phyloP scores from a whole-genome alignment of 2,329 filamentous ascomycete genomes.

The Pestalotiopsis sp. region DNA sequence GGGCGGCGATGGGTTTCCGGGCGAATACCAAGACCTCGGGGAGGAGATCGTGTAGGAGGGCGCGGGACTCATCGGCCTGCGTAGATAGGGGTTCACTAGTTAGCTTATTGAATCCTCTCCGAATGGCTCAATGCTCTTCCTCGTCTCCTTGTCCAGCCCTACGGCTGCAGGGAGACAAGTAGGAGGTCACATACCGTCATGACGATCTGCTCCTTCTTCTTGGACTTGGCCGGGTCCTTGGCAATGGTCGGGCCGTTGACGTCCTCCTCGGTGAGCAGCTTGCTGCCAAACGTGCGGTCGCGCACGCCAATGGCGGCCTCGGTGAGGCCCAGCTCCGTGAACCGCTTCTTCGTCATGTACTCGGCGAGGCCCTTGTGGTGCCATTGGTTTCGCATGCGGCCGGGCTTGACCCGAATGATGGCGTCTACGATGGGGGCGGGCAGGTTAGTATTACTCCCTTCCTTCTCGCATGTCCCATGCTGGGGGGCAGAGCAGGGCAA shows the following conservation, averaged over 20 bases:
- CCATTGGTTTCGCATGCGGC: conserved; percentile 38
- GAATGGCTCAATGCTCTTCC: conserved; percentile 6
- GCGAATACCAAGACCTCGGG: conserved; percentile 40
- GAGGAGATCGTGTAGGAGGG: conserved; percentile 37
- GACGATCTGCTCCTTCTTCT: conserved; percentile 28
- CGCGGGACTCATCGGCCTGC: conserved; percentile 38
- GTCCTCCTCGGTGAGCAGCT: conserved; percentile 20
- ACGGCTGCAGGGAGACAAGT: too few species aligned
- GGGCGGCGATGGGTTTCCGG: conserved; percentile 37
- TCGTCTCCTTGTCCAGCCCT: not conserved
- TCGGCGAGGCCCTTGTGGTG: conserved; percentile 35
- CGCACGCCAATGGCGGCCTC: conserved; percentile 35
- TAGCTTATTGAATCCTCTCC: conserved; percentile 13
- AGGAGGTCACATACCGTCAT: conserved; percentile 24
- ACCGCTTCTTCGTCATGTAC: conserved; percentile 37
- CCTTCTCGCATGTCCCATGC: not conserved
- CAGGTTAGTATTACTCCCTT: not conserved
- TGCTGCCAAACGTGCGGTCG: conserved; percentile 34
- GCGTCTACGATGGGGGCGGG: conserved; percentile 24
- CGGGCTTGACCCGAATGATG: conserved; percentile 37
- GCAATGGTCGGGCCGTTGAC: conserved; percentile 14
- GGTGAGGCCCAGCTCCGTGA: conserved; percentile 33
- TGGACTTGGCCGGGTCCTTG: conserved; percentile 17
- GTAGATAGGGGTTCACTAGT: not conserved
- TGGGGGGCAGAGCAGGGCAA: not conserved